phyloP scores from a whole-genome alignment of 805 yeast genomes.

The Candida hungchunana region DNA sequence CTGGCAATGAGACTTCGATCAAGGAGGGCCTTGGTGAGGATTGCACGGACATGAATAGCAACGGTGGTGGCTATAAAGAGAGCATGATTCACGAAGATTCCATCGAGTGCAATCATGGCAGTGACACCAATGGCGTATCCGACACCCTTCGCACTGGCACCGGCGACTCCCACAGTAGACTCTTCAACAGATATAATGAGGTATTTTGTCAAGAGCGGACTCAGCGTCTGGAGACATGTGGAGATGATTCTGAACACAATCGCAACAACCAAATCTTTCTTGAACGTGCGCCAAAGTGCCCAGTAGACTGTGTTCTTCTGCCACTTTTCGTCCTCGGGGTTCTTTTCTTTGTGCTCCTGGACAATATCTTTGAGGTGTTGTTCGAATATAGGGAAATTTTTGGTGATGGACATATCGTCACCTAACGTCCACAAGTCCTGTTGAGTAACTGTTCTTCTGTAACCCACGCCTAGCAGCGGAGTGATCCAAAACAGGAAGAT shows the following conservation, averaged over 20 bases:
- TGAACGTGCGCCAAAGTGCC: conserved; percentile 43
- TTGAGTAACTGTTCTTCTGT: conserved; percentile 59
- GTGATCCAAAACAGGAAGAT: conserved; percentile 58
- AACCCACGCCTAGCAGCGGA: conserved; percentile 58
- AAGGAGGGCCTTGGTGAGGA: conserved; percentile 64
- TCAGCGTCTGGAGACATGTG: conserved; percentile 25
- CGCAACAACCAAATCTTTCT: conserved; percentile 33
- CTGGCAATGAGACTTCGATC: conserved; percentile 60
- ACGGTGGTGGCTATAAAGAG: conserved; percentile 51
- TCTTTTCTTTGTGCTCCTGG: no score
- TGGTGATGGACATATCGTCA: conserved; percentile 35
- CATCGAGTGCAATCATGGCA: conserved; percentile 43
- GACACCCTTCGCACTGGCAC: conserved; percentile 48
- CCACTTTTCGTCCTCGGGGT: conserved; percentile 22
- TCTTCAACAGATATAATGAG: conserved; percentile 48
- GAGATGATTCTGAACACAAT: conserved; percentile 34
- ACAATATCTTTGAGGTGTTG: conserved; percentile 25
- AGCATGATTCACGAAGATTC: conserved; percentile 52
- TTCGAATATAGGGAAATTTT: conserved; percentile 32
- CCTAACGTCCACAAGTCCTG: conserved; percentile 50
- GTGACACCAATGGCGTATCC: conserved; percentile 72
- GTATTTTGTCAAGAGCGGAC: conserved; percentile 47
- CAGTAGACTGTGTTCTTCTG: conserved; percentile 29
- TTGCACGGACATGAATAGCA: conserved; percentile 66
- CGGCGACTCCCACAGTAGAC: conserved; percentile 35